A percentile compares a stretch with the other conserved stretches of the same genome.
Evolutionary conservation across 176 grass and related monocot genomes (phyloP).

Genomic region (Elaeis guineensis): DNA sequence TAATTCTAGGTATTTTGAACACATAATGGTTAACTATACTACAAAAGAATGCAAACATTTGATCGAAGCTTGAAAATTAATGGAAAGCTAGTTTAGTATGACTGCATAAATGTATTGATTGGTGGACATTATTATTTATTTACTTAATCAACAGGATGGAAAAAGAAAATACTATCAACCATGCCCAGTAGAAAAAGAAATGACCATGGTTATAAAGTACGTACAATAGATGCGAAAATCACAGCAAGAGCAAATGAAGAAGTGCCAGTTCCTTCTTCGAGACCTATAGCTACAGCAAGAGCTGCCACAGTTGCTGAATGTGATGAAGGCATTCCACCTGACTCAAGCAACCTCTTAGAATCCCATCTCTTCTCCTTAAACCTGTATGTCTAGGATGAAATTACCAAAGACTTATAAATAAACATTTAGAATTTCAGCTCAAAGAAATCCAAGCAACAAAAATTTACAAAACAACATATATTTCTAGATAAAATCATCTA

Average conservation of each 20-base stretch:
- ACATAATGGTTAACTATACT: no score
- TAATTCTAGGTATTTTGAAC: no score
- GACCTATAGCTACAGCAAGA: conserved; percentile 54
- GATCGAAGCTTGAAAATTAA: no score
- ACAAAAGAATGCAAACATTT: no score
- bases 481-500: no score
- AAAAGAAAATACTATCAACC: no score
- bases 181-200: conserved; percentile 14
- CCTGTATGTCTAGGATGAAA: conserved; percentile 87
- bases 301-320: conserved; percentile 71
- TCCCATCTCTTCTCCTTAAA: conserved; percentile 97
- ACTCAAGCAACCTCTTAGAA: conserved; percentile 74
- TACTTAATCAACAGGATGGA: no score
- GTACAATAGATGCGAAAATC: conserved; percentile 80
- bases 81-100: no score
- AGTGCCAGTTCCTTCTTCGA: conserved; percentile 64
- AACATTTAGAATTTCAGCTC: background rate
- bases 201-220: conserved; percentile 11
- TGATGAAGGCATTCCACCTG: conserved; percentile 86
- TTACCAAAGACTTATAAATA: conserved; percentile 24
- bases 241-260: conserved; percentile 77
- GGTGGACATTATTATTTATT: no score
- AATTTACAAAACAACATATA: background rate
- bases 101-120: no score
- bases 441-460: background rate